These are phyloP conservation scores for Arthrobotrys iridis DNA, from an alignment of 2,329 filamentous ascomycete species.

Conservation along the genomic window DNA sequence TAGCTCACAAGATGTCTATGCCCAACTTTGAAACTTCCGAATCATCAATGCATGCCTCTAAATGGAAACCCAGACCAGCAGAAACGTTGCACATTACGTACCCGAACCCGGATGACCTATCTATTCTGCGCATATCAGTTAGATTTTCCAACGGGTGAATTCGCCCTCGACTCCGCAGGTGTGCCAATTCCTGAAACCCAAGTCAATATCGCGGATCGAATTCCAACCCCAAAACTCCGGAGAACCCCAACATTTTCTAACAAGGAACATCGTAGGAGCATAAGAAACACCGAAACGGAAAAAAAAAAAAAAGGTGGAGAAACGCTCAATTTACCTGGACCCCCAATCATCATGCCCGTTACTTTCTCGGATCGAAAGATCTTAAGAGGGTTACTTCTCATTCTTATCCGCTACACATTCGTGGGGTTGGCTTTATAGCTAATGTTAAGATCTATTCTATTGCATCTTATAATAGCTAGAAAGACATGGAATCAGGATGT, in stretches of 20 bases:
- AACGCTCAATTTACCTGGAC: background rate
- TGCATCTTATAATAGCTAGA: background rate
- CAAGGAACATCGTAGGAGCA: conserved; percentile 5
- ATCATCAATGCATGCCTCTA: no score
- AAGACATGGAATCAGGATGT: background rate
- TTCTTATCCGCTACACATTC: background rate
- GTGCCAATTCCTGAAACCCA: conserved; percentile 16
- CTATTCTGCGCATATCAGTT: background rate
- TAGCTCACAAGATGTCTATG: background rate
- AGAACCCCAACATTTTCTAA: conserved; percentile 1
- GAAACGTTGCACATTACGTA: background rate
- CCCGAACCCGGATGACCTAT: background rate
- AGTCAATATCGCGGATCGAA: background rate
- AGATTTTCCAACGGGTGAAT: background rate
- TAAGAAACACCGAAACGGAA: background rate
- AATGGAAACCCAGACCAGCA: no score
- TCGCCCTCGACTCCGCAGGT: background rate
- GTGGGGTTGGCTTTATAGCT: background rate
- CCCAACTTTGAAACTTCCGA: background rate
- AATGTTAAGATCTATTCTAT: background rate
- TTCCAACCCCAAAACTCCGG: background rate
- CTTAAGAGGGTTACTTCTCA: no score
- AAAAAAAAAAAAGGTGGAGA: background rate
- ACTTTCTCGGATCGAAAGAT: conserved; percentile 6
- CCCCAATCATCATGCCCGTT: no score